Evolutionary conservation across 257 asterid species (phyloP).

Genomic region (Henckelia pumila): DNA sequence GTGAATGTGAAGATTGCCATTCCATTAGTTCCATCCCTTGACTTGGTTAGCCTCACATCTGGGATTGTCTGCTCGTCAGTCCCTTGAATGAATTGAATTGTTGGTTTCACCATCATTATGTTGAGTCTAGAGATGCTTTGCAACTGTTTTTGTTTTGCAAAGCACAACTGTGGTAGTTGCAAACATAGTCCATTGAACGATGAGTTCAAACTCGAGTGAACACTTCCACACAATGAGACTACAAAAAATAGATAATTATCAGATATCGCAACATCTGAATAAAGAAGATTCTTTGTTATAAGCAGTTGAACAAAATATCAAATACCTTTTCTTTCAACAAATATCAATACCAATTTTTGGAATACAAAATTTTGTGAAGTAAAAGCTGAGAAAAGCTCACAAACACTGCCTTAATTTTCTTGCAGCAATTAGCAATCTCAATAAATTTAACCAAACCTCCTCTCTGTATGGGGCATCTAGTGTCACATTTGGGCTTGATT

Average conservation of each 20-base stretch:
- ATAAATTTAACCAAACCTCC: neutral
- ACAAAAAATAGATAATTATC: constrained; percentile 23
- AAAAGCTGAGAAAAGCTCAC: too few relatives aligned
- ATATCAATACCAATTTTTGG: neutral
- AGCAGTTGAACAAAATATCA: neutral
- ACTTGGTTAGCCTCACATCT: constrained; percentile 87
- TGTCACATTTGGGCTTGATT: neutral
- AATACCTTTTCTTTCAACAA: neutral
- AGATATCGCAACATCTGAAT: constrained; percentile 2
- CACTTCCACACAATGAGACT: constrained; percentile 42
- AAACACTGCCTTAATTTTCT: too few relatives aligned
- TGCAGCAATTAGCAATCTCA: neutral
- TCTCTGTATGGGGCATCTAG: neutral
- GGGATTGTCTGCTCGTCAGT: constrained; percentile 83
- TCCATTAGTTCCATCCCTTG: constrained; percentile 88
- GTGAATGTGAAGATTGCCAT: constrained; percentile 78
- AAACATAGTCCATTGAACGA: constrained; percentile 64
- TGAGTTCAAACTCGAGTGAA: constrained; percentile 50
- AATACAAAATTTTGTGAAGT: too few relatives aligned
- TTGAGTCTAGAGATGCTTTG: constrained; percentile 31
- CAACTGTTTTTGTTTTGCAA: constrained; percentile 23
- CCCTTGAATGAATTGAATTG: constrained; percentile 91
- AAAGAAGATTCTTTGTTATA: neutral
- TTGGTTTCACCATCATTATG: constrained; percentile 67
- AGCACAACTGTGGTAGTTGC: constrained; percentile 34